These are phyloP conservation scores for Geosmithia flava DNA, from an alignment of 2,329 filamentous ascomycete genomes.

Conservation along the genomic window DNA sequence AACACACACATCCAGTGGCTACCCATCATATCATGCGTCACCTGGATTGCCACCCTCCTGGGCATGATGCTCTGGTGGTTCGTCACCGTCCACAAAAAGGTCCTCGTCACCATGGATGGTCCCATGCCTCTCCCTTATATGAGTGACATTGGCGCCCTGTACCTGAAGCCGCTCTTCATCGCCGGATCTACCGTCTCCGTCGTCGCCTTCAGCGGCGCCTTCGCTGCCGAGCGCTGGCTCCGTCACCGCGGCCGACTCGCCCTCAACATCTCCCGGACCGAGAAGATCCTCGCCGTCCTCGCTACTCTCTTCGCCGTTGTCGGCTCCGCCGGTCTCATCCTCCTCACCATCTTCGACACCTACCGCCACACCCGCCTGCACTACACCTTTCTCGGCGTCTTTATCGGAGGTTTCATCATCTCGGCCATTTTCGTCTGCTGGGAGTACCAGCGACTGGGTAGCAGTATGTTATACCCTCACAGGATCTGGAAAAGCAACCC, in stretches of 20 bases:
- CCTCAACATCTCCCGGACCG: slow-evolving; percentile 50
- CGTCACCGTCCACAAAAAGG: slow-evolving; percentile 35
- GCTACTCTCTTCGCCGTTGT: slow-evolving; percentile 57
- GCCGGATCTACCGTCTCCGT: slow-evolving; percentile 59
- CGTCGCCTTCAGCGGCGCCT: slow-evolving; percentile 68
- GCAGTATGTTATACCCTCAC: slow-evolving; percentile 48
- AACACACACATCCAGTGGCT: slow-evolving; percentile 37
- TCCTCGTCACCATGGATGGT: slow-evolving; percentile 47
- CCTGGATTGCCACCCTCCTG: slow-evolving; percentile 57
- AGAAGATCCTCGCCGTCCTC: slow-evolving; percentile 50
- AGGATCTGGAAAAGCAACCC: too few species aligned
- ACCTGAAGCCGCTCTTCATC: slow-evolving; percentile 69
- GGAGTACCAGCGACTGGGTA: slow-evolving; percentile 79
- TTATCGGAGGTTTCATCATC: slow-evolving; percentile 76
- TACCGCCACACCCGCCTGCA: slow-evolving; percentile 56
- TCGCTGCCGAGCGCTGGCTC: slow-evolving; percentile 73
- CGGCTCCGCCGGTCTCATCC: slow-evolving; percentile 69
- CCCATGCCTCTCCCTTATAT: slow-evolving; percentile 58
- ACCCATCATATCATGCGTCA: slow-evolving; percentile 53
- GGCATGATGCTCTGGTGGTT: slow-evolving; percentile 62
- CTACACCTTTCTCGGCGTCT: slow-evolving; percentile 65
- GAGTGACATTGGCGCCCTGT: slow-evolving; percentile 48
- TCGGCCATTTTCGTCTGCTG: slow-evolving; percentile 80
- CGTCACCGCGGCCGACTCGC: slow-evolving; percentile 70
- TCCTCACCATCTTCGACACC: slow-evolving; percentile 80